phyloP scores from a whole-genome alignment of 352 stramenopile genomes.

The Elongisporangium prolatum region DNA sequence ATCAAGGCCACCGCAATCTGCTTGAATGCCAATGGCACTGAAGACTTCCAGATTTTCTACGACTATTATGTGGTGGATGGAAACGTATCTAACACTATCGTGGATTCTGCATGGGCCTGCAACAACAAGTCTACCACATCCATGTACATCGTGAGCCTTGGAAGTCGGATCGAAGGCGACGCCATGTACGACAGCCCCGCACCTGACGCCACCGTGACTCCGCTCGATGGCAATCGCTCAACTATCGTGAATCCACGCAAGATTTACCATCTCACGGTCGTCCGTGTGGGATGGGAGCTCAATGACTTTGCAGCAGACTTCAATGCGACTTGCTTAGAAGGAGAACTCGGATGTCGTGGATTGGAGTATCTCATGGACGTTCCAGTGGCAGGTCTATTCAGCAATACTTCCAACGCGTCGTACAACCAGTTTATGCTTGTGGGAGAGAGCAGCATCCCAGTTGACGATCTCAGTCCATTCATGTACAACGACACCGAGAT shows the following conservation, averaged over 20 bases:
- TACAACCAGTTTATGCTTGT: slow-evolving; percentile 26
- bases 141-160: background rate
- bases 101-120: background rate
- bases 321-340: slow-evolving; percentile 23
- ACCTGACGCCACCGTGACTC: background rate
- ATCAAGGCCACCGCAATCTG: background rate
- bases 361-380: slow-evolving; percentile 27
- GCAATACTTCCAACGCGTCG: slow-evolving; percentile 6
- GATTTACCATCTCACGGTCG: slow-evolving; percentile 24
- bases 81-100: background rate
- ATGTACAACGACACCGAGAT: slow-evolving; percentile 2
- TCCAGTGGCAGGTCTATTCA: background rate
- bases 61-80: background rate
- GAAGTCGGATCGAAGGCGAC: background rate
- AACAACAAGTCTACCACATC: background rate
- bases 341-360: slow-evolving; percentile 16
- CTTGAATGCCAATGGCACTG: background rate
- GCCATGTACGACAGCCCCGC: background rate
- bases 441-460: slow-evolving; percentile 27
- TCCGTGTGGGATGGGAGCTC: slow-evolving; percentile 26
- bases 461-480: slow-evolving; percentile 27
- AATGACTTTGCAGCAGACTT: slow-evolving; percentile 33
- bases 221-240: background rate
- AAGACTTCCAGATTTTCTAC: background rate
- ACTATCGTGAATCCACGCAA: background rate